Evolutionary conservation across 179 eudicot species (phyloP).

Genomic region (Dionaea muscipula): DNA sequence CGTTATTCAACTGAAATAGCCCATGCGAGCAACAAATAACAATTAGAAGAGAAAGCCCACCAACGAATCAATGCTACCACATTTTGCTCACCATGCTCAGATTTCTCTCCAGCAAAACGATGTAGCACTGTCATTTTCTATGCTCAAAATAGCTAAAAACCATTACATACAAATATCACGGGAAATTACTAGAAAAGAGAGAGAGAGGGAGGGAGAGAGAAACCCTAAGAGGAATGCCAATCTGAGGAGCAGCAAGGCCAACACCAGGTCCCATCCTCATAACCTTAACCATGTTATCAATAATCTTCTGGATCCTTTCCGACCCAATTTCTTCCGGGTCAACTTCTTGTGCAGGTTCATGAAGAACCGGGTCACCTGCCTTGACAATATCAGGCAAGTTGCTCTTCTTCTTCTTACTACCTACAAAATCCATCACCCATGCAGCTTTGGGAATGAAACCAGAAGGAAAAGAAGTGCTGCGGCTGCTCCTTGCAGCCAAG

Average conservation of each 20-base stretch:
- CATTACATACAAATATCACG: too few relatives aligned
- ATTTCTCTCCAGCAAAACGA: neutral
- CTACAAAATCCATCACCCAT: constrained; percentile 61
- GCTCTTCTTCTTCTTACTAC: constrained; percentile 25
- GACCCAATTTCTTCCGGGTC: constrained; percentile 63
- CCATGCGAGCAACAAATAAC: neutral
- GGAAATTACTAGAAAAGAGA: too few relatives aligned
- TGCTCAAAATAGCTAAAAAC: too few relatives aligned
- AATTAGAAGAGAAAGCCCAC: neutral
- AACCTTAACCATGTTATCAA: constrained; percentile 73
- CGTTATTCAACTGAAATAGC: too few relatives aligned
- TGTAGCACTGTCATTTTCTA: too few relatives aligned
- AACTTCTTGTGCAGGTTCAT: constrained; percentile 69
- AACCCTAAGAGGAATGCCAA: constrained; percentile 53
- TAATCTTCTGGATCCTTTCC: constrained; percentile 56
- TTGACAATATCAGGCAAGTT: constrained; percentile 55
- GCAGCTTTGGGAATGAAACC: constrained; percentile 33
- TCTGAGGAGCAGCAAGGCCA: constrained; percentile 98
- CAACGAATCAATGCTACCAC: neutral
- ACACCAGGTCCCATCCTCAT: constrained; percentile 94
- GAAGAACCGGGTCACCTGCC: constrained; percentile 98
- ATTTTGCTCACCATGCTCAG: neutral
- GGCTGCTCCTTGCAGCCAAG: constrained; percentile 13
- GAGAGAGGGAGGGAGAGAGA: too few relatives aligned
- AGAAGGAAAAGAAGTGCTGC: constrained; percentile 14